phyloP scores from a whole-genome alignment of 2,329 filamentous ascomycete species.

The Zelopaecilomyces penicillatus region DNA sequence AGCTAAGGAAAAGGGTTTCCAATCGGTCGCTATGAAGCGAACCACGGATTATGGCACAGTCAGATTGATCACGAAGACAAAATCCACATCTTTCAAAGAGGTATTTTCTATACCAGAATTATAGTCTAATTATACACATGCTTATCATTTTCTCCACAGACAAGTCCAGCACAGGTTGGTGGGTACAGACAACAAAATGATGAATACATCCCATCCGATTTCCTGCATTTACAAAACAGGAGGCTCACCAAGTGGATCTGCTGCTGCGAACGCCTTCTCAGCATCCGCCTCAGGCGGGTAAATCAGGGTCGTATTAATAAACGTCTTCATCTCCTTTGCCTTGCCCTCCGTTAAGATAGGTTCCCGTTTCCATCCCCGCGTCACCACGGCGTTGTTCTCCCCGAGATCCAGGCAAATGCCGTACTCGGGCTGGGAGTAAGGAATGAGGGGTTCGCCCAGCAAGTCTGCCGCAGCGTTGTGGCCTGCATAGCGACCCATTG shows the following conservation, averaged over 20 bases:
- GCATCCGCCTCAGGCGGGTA: slow-evolving; percentile 20
- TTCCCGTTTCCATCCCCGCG: slow-evolving; percentile 22
- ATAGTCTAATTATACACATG: no score
- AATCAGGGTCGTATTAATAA: slow-evolving; percentile 25
- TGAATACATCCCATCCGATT: no score
- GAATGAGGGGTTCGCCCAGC: slow-evolving; percentile 13
- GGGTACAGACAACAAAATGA: no score
- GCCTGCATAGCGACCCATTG: slow-evolving; percentile 23
- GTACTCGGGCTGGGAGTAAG: slow-evolving; percentile 23
- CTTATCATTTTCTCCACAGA: no score
- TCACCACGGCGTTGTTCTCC: slow-evolving; percentile 18
- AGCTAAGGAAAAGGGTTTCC: no score
- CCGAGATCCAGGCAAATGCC: slow-evolving; percentile 27
- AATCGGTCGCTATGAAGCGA: no score
- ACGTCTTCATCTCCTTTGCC: slow-evolving; percentile 25
- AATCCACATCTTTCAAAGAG: no score
- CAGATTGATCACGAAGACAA: no score
- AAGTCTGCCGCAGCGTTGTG: slow-evolving; percentile 26
- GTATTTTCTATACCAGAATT: no score
- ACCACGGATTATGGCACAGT: no score
- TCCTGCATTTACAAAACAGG: not conserved
- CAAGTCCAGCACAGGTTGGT: no score
- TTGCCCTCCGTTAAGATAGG: slow-evolving; percentile 16
- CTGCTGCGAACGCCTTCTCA: slow-evolving; percentile 2
- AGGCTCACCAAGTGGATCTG: not conserved